Evolutionary conservation across 148 eudicot species (phyloP).

Genomic region (Amaranthus palmeri): DNA sequence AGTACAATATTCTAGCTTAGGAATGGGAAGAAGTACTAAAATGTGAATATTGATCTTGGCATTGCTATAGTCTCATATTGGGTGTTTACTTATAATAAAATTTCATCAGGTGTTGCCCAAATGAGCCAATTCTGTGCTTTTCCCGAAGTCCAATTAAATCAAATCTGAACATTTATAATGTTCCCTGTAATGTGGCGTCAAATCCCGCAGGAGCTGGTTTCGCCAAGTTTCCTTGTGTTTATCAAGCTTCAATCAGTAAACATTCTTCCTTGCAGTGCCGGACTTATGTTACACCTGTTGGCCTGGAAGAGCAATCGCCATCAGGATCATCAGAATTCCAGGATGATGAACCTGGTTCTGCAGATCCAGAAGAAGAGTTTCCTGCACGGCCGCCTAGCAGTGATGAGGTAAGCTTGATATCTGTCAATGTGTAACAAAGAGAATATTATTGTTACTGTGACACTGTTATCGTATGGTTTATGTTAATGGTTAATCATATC

Average conservation of each 20-base stretch:
- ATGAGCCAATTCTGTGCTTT: constrained; percentile 33
- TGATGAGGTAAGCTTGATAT: constrained; percentile 39
- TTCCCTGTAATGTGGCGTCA: constrained; percentile 30
- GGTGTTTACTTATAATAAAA: not conserved
- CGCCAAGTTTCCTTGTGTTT: constrained; percentile 21
- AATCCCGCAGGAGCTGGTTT: constrained; percentile 23
- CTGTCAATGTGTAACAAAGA: not conserved
- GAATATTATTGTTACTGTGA: not conserved
- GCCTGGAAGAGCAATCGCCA: constrained; percentile 47
- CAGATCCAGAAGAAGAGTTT: constrained; percentile 30
- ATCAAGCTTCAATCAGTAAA: constrained; percentile 24
- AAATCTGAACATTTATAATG: constrained; percentile 18
- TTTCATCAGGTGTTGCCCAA: constrained; percentile 38
- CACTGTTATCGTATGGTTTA: no score
- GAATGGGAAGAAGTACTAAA: not conserved
- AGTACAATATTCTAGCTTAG: not conserved
- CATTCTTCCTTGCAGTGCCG: constrained; percentile 22
- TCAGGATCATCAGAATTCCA: constrained; percentile 30
- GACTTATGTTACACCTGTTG: constrained; percentile 34
- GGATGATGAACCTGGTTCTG: constrained; percentile 27
- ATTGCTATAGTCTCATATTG: not conserved
- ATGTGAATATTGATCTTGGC: not conserved
- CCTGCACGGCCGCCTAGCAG: constrained; percentile 38
- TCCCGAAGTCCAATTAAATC: constrained; percentile 31
- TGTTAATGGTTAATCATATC: not conserved